These are phyloP conservation scores for Phylloporus arenicola DNA, from an alignment of 768 basidiomycete genomes.

Conservation along the genomic window DNA sequence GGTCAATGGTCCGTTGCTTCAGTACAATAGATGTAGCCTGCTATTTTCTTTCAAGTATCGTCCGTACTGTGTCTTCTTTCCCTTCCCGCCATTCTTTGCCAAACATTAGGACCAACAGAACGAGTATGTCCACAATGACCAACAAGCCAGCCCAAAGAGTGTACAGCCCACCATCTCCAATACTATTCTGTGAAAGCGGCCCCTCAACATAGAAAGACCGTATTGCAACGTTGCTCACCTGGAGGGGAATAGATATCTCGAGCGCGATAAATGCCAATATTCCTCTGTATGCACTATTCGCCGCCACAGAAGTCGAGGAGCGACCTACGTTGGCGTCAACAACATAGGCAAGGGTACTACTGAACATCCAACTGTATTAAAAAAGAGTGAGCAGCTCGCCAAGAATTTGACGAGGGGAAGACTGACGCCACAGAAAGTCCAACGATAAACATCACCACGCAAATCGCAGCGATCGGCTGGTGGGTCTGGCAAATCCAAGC, in stretches of 20 bases:
- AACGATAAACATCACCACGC: conserved; percentile 63
- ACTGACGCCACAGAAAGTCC: conserved; percentile 54
- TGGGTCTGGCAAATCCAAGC: conserved; percentile 70
- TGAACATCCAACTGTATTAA: conserved; percentile 46
- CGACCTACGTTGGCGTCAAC: conserved; percentile 83
- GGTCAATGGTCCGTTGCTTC: too few relatives aligned
- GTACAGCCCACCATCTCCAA: conserved; percentile 81
- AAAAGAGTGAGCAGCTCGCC: not conserved
- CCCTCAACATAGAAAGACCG: not conserved
- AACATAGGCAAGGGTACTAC: conserved; percentile 73
- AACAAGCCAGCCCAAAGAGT: conserved; percentile 61
- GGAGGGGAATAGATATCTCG: conserved; percentile 73
- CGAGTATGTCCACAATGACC: conserved; percentile 45
- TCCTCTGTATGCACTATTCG: conserved; percentile 74
- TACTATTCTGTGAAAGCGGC: conserved; percentile 40
- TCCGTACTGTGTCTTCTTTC: too few relatives aligned
- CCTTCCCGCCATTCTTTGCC: conserved; percentile 55
- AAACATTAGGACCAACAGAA: too few relatives aligned
- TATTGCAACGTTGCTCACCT: conserved; percentile 30
- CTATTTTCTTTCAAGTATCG: too few relatives aligned
- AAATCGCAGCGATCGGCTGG: conserved; percentile 61
- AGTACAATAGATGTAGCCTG: too few relatives aligned
- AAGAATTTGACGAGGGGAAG: not conserved
- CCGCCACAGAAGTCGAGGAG: conserved; percentile 70
- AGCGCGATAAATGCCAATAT: conserved; percentile 59